phyloP scores from a whole-genome alignment of 2,329 filamentous ascomycete species.

The Sclerotinia sclerotiorum region DNA sequence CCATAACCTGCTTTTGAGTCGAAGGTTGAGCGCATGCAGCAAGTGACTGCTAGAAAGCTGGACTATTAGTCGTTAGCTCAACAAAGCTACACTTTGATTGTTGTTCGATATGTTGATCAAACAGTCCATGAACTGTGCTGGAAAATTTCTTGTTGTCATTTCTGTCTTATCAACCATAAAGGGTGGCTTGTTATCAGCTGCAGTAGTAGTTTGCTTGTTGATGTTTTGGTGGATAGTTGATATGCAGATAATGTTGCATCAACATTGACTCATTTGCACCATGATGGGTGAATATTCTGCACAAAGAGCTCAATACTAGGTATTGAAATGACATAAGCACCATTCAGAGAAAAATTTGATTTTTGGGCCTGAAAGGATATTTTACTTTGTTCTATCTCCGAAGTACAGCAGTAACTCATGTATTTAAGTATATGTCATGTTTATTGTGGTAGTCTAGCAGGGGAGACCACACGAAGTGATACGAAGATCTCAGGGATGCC shows the following conservation, averaged over 20 bases:
- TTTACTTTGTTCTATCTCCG: neutral
- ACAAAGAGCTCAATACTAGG: neutral
- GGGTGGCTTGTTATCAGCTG: neutral
- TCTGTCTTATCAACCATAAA: neutral
- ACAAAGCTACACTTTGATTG: neutral
- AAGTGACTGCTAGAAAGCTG: neutral
- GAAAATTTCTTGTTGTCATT: neutral
- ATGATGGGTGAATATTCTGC: neutral
- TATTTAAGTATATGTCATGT: neutral
- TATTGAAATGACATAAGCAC: neutral
- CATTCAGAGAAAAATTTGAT: neutral
- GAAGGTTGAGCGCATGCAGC: neutral
- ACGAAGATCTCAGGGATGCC: slow-evolving; percentile 1
- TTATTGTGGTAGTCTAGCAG: neutral
- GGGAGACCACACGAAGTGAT: neutral
- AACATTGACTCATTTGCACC: neutral
- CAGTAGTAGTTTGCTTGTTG: neutral
- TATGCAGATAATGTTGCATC: neutral
- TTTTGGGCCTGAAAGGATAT: neutral
- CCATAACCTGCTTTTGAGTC: neutral
- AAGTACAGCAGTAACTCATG: neutral
- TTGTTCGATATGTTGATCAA: neutral
- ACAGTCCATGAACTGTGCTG: neutral
- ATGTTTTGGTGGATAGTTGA: neutral
- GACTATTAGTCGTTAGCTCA: neutral